Conservation (phyloP, 1,139 yeast species). For the Trichomonascaceae sp. region DNA sequence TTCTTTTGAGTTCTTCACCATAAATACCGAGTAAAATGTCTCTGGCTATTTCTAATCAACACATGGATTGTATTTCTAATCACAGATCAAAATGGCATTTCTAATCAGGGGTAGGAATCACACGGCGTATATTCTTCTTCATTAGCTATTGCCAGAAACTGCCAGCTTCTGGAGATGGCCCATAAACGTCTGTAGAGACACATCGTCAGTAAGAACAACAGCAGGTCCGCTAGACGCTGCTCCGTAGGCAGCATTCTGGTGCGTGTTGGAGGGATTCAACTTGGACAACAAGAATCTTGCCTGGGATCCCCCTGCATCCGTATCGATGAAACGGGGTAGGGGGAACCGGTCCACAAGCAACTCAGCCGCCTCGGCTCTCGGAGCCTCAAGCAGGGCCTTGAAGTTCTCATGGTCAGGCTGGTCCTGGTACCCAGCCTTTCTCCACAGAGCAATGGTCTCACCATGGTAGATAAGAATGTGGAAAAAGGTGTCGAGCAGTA, state of each 20-base stretch:
- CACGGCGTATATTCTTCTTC: too few species aligned
- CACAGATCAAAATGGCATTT: too few species aligned
- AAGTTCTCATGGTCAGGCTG: conserved; percentile 82
- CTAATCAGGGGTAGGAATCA: too few species aligned
- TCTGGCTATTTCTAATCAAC: too few species aligned
- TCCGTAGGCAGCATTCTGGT: conserved; percentile 40
- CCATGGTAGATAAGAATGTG: conserved; percentile 94
- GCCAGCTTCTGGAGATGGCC: conserved; percentile 76
- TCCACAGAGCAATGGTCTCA: conserved; percentile 89
- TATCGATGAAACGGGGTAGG: conserved; percentile 88
- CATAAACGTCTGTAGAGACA: conserved; percentile 83
- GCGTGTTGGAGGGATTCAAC: conserved; percentile 84
- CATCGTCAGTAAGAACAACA: conserved; percentile 91
- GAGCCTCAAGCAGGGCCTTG: conserved; percentile 74
- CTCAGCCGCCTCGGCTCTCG: conserved; percentile 86
- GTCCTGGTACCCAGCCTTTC: conserved; percentile 89
- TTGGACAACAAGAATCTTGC: conserved; percentile 92
- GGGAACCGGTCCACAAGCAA: conserved; percentile 90
- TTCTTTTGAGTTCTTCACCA: too few species aligned
- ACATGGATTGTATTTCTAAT: too few species aligned
- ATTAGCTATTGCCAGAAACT: conserved; percentile 33
- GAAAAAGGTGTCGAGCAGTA: conserved; percentile 89
- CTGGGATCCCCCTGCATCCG: conserved; percentile 97
- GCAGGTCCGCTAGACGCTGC: conserved; percentile 40
- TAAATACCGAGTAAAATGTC: too few species aligned